Percentiles rank a stretch among this genome's conserved stretches.
phyloP scores from a whole-genome alignment of 768 basidiomycete genomes.

The Tylopilus rubrobrunneus region DNA sequence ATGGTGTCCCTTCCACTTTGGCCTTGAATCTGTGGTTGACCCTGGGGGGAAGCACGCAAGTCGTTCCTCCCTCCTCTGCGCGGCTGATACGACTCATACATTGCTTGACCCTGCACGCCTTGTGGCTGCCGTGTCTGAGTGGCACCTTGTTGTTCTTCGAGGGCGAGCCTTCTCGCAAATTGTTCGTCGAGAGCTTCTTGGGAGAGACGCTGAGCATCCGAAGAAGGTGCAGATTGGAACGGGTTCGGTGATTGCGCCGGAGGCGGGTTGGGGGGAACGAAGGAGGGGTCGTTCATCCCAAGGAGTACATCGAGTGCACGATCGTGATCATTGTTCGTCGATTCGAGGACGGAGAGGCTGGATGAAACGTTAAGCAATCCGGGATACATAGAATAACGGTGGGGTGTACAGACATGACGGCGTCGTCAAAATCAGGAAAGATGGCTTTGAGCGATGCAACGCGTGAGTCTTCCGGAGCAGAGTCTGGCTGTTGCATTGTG shows the following conservation, averaged over 20 bases:
- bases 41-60: slow-evolving; percentile 4
- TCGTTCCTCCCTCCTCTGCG: slow-evolving; percentile 12
- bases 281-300: slow-evolving; percentile 84
- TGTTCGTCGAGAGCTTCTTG: slow-evolving; percentile 79
- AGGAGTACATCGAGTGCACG: slow-evolving; percentile 73
- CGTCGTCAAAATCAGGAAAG: slow-evolving; percentile 79
- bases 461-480: slow-evolving; percentile 37
- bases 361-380: neutral
- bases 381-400: neutral
- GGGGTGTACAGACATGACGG: slow-evolving; percentile 51
- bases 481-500: neutral
- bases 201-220: slow-evolving; percentile 22
- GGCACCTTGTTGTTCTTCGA: slow-evolving; percentile 49
- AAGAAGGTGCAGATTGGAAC: slow-evolving; percentile 24
- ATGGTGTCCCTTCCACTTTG: slow-evolving; percentile 45
- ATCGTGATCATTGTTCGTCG: slow-evolving; percentile 67
- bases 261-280: slow-evolving; percentile 37
- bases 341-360: slow-evolving; percentile 69
- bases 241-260: neutral
- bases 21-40: slow-evolving; percentile 8
- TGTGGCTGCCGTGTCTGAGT: slow-evolving; percentile 19
- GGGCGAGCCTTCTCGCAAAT: slow-evolving; percentile 65
- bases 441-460: slow-evolving; percentile 56
- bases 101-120: slow-evolving; percentile 2
- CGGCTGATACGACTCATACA: slow-evolving; percentile 25